Base-by-base conservation (phyloP, 768 basidiomycete genomes). In the Sporobolomyces pararoseus region DNA sequence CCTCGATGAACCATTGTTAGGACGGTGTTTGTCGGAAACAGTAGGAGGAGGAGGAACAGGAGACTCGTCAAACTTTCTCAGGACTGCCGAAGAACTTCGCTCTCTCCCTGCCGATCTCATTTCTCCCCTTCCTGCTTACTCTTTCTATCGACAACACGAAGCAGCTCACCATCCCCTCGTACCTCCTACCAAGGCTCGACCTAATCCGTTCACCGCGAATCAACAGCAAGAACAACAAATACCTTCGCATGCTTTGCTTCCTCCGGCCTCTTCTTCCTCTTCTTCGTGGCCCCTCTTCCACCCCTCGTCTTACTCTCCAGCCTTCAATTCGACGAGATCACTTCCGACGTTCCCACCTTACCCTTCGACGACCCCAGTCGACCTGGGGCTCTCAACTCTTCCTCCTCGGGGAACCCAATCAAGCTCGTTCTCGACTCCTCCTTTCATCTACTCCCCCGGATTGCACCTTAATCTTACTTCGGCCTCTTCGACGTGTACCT, bases 381-480 rank as follows among this genome's bases (percentile, higher is more conserved):
- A 7, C 13, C 23, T 35, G 21, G 32, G 35, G 54, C 54, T 55
- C 54, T 55, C 54, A 21, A 34, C 7, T 16, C 25, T 4, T n/a
- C 7, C 52, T 17, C 7, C 54, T 34, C 55, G 39, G 55, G 21
- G 55, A 14, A 10, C 37, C 4, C 35, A 58, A 42, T n/a, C 35
- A 58, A 42, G 23, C 17, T 58, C 55, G 55, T 39, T 58, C 55
- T 58, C 55, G 55, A 39, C 4, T 25, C 19, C 55, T 23, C 16
- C 54, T 29, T 52, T 52, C 14, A 29, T 53, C 51, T 53, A 32
- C 55, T 58, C 55, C 55, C 55, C 55, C 55, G 55, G 55, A 58
- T 58, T 58, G 37, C 37, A 58, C 4, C 55, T 58, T 19, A 58
- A 58, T 19, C 21, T 42, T n/a, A n/a, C n/a, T n/a, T n/a, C n/a